Base-by-base conservation (phyloP, 805 yeast genomes). In the Monosporozyma solicola region DNA sequence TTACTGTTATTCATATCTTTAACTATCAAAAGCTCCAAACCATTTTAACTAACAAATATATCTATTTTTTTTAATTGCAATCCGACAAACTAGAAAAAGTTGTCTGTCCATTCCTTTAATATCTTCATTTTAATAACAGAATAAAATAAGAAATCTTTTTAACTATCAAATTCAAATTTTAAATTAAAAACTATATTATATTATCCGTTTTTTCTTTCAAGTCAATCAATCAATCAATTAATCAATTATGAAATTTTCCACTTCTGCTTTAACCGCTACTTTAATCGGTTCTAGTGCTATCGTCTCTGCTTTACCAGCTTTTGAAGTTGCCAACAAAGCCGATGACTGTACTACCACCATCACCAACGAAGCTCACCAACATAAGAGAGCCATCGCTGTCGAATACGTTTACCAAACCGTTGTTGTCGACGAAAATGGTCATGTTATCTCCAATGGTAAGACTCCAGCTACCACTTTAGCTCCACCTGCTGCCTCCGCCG, bases 341-440 rank as follows among this genome's bases (percentile, higher is more conserved):
- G 64, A 60, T 22, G 66, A 61, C 41, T 66, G 70, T 52, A 59
- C 68, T 43, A 65, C 70, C 51, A 64, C 70, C 24, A 58, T 60
- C 10, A 50, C 53, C 20, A 22, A 31, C 20, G 59, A 72, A 55
- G 68, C 70, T 52, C 80, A 76, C 65, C 79, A 69, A 56, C 80
- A 77, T 64, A 76, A 74, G 70, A 74, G 80, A 68, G 80, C 78
- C 27, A 72, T 75, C 51, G 80, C 78, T 45, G 72, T 75, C 55
- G 78, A 76, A 62, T 75, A 76, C 57, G 77, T 74, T 37, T 78
- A 80, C 65, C 78, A 79, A 59, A 78, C 83, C 33, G 77, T 79
- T 50, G 74, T 79, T 27, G 83, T 79, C 50, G 74, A 77, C 56
- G 75, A 70, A 48, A 65, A 71, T 58, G 47, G 49, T 33, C 29